Evolutionary conservation across 306 rosid species (phyloP).

Genomic region (Vigna mungo): DNA sequence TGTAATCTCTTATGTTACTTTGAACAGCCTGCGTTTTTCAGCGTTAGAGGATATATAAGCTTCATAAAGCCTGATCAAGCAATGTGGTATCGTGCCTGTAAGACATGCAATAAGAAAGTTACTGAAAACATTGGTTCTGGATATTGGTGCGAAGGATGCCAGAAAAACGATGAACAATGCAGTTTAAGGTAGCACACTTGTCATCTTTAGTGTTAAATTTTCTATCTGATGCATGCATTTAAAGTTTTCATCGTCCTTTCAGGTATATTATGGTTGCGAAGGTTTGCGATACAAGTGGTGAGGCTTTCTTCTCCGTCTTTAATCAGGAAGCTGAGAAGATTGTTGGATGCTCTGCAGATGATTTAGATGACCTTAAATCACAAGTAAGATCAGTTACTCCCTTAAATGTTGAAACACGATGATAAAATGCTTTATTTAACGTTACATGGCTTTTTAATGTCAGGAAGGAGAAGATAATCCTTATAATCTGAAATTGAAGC

Average conservation of each 20-base stretch:
- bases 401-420: not conserved
- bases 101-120: constrained; percentile 87
- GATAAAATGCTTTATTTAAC: not conserved
- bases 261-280: constrained; percentile 72
- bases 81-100: constrained; percentile 95
- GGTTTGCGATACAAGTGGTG: constrained; percentile 73
- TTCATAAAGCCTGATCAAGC: constrained; percentile 82
- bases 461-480: constrained; percentile 70
- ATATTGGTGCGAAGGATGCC: constrained; percentile 94
- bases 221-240: not conserved
- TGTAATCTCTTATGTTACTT: constrained; percentile 17
- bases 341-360: constrained; percentile 89
- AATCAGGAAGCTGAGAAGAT: constrained; percentile 80
- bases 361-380: constrained; percentile 65
- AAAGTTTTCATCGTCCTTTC: constrained; percentile 6
- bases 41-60: constrained; percentile 71
- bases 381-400: constrained; percentile 54
- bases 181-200: constrained; percentile 59
- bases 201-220: not conserved
- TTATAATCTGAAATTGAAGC: constrained; percentile 67
- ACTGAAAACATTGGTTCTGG: constrained; percentile 77
- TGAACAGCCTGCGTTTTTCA: constrained; percentile 75
- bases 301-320: constrained; percentile 65
- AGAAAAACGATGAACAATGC: constrained; percentile 78
- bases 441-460: not conserved